Evolutionary conservation across 192 early-diverging fungal genomes (phyloP).

Genomic region (Backusella liffmaniae): DNA sequence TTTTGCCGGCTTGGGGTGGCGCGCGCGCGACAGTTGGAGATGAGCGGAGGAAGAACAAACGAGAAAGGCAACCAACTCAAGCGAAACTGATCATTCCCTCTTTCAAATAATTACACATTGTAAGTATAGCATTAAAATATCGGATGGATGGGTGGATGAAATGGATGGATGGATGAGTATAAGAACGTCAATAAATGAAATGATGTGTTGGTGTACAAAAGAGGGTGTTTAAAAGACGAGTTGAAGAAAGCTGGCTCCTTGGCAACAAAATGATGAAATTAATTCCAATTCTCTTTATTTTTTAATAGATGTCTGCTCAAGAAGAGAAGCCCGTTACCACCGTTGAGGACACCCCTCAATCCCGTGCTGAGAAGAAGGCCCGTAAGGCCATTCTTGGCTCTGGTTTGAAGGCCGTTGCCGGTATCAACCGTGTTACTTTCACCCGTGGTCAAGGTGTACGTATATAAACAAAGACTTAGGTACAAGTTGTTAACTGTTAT

Average conservation of each 20-base stretch:
- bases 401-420: conserved; percentile 84
- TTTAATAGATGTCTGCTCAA: conserved; percentile 12
- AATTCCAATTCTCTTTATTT: not conserved
- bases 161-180: not conserved
- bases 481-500: not conserved
- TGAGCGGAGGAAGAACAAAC: not conserved
- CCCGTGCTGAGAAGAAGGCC: conserved; percentile 93
- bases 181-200: not conserved
- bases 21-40: not conserved
- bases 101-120: conserved; percentile 8
- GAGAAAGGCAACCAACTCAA: not conserved
- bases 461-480: not conserved
- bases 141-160: not conserved
- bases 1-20: not conserved
- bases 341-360: conserved; percentile 48
- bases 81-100: not conserved
- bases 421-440: conserved; percentile 88
- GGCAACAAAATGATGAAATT: not conserved
- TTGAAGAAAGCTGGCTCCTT: not conserved
- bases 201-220: not conserved
- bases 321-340: conserved; percentile 1
- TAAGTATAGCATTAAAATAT: not conserved
- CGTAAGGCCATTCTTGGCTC: conserved; percentile 93
- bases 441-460: conserved; percentile 66
- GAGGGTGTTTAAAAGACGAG: not conserved